These are phyloP conservation scores for Chloropicon primus DNA, from an alignment of 139 green algal genomes.

Conservation along the genomic window DNA sequence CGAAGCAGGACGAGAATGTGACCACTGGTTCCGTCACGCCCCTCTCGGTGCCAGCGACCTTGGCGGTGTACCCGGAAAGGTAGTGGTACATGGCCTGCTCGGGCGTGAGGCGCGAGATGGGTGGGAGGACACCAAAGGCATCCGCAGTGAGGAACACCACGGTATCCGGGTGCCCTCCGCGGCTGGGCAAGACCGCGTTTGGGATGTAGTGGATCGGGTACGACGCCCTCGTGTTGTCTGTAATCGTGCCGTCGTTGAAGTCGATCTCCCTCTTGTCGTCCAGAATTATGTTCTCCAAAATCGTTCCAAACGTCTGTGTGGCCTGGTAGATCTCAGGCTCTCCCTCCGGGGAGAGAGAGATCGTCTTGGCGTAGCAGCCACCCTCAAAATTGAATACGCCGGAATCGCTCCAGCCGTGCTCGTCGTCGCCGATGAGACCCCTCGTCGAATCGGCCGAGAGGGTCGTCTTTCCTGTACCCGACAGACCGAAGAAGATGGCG, in stretches of 20 bases:
- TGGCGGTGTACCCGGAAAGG: slow-evolving; percentile 90
- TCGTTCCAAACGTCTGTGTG: slow-evolving; percentile 69
- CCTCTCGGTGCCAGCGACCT: slow-evolving; percentile 88
- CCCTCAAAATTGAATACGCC: slow-evolving; percentile 92
- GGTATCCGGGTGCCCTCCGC: slow-evolving; percentile 75
- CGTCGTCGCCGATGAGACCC: slow-evolving; percentile 82
- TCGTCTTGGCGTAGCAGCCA: slow-evolving; percentile 92
- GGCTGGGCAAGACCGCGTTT: slow-evolving; percentile 82
- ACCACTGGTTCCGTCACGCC: slow-evolving; percentile 85
- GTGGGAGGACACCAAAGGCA: slow-evolving; percentile 88
- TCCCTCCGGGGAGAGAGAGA: slow-evolving; percentile 48
- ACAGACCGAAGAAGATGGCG: slow-evolving; percentile 27
- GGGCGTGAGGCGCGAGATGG: slow-evolving; percentile 58
- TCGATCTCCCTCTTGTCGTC: slow-evolving; percentile 33
- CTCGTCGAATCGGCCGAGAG: slow-evolving; percentile 56
- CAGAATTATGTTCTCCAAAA: slow-evolving; percentile 92
- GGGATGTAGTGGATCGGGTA: slow-evolving; percentile 92
- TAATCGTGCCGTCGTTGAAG: slow-evolving; percentile 42
- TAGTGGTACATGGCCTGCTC: slow-evolving; percentile 98
- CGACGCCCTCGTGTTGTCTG: slow-evolving; percentile 83
- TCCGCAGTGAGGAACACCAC: slow-evolving; percentile 78
- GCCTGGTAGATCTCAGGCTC: slow-evolving; percentile 86
- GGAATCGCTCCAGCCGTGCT: slow-evolving; percentile 78
- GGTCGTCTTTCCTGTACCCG: slow-evolving; percentile 42
- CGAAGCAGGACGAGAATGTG: slow-evolving; percentile 44